Percentiles rank a stretch among this genome's conserved stretches.
These are phyloP conservation scores for Actinidia chinensis DNA, from an alignment of 179 eudicot genomes.

Conservation along the genomic window DNA sequence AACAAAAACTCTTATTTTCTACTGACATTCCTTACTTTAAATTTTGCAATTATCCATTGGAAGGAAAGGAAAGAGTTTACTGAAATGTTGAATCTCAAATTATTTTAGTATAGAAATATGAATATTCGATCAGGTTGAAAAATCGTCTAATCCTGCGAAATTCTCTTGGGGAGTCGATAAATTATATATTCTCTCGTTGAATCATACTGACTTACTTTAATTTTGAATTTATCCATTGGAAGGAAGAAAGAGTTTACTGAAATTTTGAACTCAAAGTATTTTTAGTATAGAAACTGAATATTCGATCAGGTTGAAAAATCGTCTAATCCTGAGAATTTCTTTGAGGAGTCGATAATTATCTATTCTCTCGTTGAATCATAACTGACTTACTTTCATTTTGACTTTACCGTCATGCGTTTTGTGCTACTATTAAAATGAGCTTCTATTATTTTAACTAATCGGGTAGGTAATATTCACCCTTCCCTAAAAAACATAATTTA, in stretches of 20 bases:
- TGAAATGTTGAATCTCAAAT: background rate
- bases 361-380: background rate
- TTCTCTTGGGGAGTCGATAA: background rate
- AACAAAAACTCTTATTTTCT: background rate
- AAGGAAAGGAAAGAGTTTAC: background rate
- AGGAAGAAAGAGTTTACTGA: background rate
- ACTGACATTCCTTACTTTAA: background rate
- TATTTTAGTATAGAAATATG: background rate
- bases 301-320: background rate
- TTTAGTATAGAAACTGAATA: background rate
- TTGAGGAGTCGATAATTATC: background rate
- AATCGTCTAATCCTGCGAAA: background rate
- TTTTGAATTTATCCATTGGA: background rate
- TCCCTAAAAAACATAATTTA: no score
- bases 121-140: background rate
- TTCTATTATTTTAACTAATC: no score
- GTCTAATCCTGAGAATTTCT: background rate
- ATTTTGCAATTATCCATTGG: background rate
- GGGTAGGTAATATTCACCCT: no score
- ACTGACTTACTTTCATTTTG: background rate
- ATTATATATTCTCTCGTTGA: background rate
- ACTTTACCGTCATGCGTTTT: no score
- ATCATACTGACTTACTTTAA: background rate
- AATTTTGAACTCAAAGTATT: background rate
- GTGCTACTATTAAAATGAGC: no score